Evolutionary conservation across 2,329 filamentous ascomycete species (phyloP), one percentile per base, ranked within the genome.

Genomic region (Trichoderma sp.): DNA sequence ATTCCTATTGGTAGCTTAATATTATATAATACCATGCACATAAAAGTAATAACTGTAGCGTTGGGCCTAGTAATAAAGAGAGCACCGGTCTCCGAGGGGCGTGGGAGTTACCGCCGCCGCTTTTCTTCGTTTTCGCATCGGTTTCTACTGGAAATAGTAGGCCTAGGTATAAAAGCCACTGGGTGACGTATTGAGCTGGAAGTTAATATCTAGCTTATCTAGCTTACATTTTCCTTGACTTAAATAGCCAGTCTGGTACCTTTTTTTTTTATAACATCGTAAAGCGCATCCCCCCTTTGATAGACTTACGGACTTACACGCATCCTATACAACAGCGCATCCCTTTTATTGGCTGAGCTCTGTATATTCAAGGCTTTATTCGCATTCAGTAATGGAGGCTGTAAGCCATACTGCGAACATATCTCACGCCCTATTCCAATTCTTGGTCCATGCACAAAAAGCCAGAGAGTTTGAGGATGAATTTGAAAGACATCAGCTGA

Each of bases 401-500:
- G 49, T 27, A 35, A 10, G 43, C 2, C 14, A 52, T 16, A 35
- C 61, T 6, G 49, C 6, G 1, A 33, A 11, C 49, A 64, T 53
- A 2, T 5, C 55, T 31, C n/a, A 53, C 24, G 27, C 43, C 8
- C 31, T 64, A 21, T 49, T 43, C 5, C 29, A 64, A 21, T 24
- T 33, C 4, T 11, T 43, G 8, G 31, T 11, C 10, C 33, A 55
- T 49, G 47, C 62, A n/a, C 59, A 63, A 19, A 33, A 19, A 14
- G 66, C 57, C 11, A 24, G 49, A 7, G 43, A 62, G 4, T 68
- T 68, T 24, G 47, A 63, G 27, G 27, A 56, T n/a, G 66, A 47
- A 3, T 68, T 68, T 10, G 66, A 37, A 7, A 43, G 47, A 40
- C 63, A 63, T 6, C 66, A 68, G 37, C 49, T 68, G 14, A 64